These are phyloP conservation scores for Perkinsus olseni DNA, from an alignment of 169 alveolate species.

Conservation along the genomic window DNA sequence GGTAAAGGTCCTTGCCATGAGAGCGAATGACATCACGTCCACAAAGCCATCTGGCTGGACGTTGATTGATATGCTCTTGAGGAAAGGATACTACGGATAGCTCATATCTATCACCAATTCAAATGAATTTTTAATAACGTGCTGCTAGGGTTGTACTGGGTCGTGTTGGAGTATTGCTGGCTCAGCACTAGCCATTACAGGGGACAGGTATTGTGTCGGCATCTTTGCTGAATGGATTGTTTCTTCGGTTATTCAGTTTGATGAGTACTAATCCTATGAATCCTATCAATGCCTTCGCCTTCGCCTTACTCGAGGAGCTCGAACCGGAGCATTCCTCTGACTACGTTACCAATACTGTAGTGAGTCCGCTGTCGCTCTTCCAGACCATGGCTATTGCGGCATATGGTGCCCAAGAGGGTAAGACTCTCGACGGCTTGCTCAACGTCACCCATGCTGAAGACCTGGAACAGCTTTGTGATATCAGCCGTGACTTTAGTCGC, in stretches of 20 bases:
- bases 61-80: neutral
- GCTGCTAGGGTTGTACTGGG: neutral
- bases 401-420: neutral
- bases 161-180: neutral
- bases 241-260: neutral
- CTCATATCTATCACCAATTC: neutral
- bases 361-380: neutral
- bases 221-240: neutral
- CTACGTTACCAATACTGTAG: neutral
- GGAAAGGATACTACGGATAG: neutral
- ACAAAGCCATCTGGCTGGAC: neutral
- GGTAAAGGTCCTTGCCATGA: neutral
- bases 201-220: neutral
- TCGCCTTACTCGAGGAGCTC: neutral
- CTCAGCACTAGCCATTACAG: too few relatives aligned
- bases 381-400: neutral
- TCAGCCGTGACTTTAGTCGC: neutral
- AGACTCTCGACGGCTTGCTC: neutral
- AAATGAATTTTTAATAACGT: neutral
- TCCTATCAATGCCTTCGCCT: neutral
- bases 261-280: neutral
- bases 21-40: neutral
- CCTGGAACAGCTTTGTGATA: neutral
- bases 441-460: neutral
- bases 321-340: neutral